Base-by-base conservation (phyloP, 2,329 filamentous ascomycete species). In the Tolypocladium inflatum region DNA sequence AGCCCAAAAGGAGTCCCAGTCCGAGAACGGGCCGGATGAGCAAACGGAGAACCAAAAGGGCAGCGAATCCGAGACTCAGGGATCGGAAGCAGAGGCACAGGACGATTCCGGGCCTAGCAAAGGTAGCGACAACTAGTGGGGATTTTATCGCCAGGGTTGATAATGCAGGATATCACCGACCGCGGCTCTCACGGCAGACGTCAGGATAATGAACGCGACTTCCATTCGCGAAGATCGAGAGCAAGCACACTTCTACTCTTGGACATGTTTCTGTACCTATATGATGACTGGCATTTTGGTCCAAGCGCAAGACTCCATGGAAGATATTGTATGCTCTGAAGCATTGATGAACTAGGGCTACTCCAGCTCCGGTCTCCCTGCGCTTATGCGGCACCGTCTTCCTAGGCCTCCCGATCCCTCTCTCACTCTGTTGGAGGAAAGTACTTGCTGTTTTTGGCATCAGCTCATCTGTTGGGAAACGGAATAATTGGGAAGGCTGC, bases 381-480 rank as follows among this genome's bases (percentile, higher is more conserved):
- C 48, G 11, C 8, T n/a, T 50, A 11, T 51, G 26, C 26, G 17
- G 48, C 26, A 51, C n/a, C 45, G 17, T n/a, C 45, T 33, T 19
- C 19, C 8, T 10, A n/a, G 9, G 26, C 48, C 30, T n/a, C 17
- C 39, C 10, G 7, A 43, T 33, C 23, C 9, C 23, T 26, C 2
- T n/a, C 19, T 13, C 13, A 37, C 17, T 61, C 54, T n/a, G 41
- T 55, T 10, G 64, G 60, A n/a, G 68, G 68, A 8, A 70, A 70
- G 33, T 63, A 62, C 37, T 60, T 62, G 17, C 68, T 70, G 30
- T 58, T 37, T 41, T 17, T 7, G 19, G 33, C 7, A 37, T 57
- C 11, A 6, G 2, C 26, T 17, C 37, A 35, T 52, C 19, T 37
- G 30, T 10, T 33, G 26, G 26, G 17, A 33, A 2, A 37, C 6